Conservation (phyloP, 441 rosid species). For the Gossypium trilobum region DNA sequence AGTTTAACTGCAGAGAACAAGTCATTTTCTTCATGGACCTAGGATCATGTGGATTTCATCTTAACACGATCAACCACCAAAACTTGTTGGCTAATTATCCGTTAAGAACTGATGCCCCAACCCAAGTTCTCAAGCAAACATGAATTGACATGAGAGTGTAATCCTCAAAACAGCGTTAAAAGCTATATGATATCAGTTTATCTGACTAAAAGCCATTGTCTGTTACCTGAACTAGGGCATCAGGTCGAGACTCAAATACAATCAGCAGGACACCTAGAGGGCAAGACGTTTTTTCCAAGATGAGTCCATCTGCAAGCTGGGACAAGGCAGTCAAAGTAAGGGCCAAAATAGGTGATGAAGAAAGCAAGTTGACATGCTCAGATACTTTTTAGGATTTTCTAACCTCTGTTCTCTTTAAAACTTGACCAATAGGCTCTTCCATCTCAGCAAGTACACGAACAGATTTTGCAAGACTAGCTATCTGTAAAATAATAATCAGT, state of each 20-base stretch:
- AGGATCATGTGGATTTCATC: neutral
- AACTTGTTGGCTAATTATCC: neutral
- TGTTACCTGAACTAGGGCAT: constrained; percentile 45
- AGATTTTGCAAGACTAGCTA: constrained; percentile 36
- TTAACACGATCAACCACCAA: constrained; percentile 4
- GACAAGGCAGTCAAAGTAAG: constrained; percentile 12
- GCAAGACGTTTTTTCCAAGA: constrained; percentile 40
- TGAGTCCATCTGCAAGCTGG: constrained; percentile 45
- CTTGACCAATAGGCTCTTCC: constrained; percentile 49
- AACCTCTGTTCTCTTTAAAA: constrained; percentile 44
- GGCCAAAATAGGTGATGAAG: neutral
- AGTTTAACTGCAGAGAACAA: neutral
- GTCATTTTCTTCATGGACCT: neutral
- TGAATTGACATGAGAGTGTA: neutral
- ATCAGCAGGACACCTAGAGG: constrained; percentile 43
- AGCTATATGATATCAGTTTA: neutral
- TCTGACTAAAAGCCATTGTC: neutral
- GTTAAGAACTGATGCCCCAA: neutral
- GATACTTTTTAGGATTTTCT: constrained; percentile 15
- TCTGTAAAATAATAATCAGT: constrained; percentile 23
- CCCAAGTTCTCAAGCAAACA: neutral
- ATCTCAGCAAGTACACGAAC: constrained; percentile 42
- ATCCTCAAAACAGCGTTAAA: neutral
- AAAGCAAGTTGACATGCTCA: neutral
- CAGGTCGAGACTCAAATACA: constrained; percentile 45